These are phyloP conservation scores for Trichoderma orchidacearum DNA, from an alignment of 495 filamentous ascomycete species.

Conservation along the genomic window DNA sequence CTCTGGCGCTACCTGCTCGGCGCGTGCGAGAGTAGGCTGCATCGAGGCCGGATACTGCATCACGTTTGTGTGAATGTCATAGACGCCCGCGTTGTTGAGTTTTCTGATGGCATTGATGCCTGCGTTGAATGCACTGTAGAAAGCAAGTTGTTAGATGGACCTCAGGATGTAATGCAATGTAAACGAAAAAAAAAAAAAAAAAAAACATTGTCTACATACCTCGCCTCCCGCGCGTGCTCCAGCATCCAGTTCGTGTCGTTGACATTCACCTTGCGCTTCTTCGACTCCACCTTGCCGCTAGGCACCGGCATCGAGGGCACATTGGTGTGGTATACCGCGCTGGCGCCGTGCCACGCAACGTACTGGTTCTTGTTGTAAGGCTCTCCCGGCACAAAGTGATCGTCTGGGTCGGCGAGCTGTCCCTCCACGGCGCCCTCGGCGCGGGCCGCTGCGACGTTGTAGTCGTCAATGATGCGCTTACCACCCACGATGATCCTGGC, in stretches of 20 bases:
- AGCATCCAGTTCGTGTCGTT: constrained; percentile 97
- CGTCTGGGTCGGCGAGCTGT: constrained; percentile 77
- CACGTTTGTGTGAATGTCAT: constrained; percentile 84
- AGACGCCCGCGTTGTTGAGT: constrained; percentile 58
- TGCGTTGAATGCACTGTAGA: constrained; percentile 67
- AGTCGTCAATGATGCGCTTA: constrained; percentile 75
- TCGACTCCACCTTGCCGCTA: constrained; percentile 56
- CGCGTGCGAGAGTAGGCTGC: constrained; percentile 77
- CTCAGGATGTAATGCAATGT: too few species aligned
- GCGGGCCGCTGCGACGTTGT: constrained; percentile 64
- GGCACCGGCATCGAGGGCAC: constrained; percentile 63
- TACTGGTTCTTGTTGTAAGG: constrained; percentile 91
- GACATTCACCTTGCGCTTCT: constrained; percentile 76
- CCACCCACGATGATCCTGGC: constrained; percentile 88
- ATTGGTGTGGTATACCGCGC: constrained; percentile 81
- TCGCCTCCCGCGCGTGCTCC: constrained; percentile 82
- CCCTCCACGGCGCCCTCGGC: constrained; percentile 78
- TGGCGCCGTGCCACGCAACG: constrained; percentile 95
- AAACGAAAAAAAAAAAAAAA: neutral
- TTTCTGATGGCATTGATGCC: constrained; percentile 49
- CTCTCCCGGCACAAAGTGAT: constrained; percentile 58
- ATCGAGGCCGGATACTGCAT: constrained; percentile 79
- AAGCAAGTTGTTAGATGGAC: constrained; percentile 6
- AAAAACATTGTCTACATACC: constrained; percentile 36
- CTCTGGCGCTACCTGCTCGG: constrained; percentile 46